Conservation (phyloP, 2,329 filamentous ascomycete genomes). For the Sporothrix luriei region DNA sequence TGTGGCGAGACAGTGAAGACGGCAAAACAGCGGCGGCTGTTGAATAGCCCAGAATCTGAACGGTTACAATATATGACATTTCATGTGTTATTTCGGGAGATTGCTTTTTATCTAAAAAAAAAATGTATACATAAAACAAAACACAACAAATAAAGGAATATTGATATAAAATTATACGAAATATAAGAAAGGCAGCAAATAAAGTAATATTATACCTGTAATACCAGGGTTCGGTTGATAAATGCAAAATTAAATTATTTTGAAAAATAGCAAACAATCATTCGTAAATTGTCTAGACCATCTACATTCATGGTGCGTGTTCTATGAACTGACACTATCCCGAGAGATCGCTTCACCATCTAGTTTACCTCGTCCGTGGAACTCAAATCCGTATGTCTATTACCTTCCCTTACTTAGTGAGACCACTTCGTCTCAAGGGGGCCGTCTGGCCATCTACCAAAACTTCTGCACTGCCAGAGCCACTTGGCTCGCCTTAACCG, state of each 20-base stretch:
- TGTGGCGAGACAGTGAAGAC: background rate
- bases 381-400: background rate
- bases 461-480: conserved; percentile 27
- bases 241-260: too few species aligned
- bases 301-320: background rate
- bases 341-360: background rate
- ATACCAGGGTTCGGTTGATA: too few species aligned
- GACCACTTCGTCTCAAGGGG: background rate
- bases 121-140: background rate
- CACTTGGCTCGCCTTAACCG: conserved; percentile 12
- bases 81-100: background rate
- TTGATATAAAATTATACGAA: too few species aligned
- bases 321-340: background rate
- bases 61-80: background rate
- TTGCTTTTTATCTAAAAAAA: too few species aligned
- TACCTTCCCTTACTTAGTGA: background rate
- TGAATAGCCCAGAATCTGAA: background rate
- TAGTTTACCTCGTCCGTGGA: background rate
- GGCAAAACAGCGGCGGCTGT: background rate
- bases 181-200: background rate
- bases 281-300: background rate
- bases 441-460: conserved; percentile 30
- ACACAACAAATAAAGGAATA: background rate
- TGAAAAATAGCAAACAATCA: background rate
- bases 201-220: background rate